Evolutionary conservation across 257 asterid genomes (phyloP), one percentile per base, ranked within the genome.

Genomic region (Echites panduratus): DNA sequence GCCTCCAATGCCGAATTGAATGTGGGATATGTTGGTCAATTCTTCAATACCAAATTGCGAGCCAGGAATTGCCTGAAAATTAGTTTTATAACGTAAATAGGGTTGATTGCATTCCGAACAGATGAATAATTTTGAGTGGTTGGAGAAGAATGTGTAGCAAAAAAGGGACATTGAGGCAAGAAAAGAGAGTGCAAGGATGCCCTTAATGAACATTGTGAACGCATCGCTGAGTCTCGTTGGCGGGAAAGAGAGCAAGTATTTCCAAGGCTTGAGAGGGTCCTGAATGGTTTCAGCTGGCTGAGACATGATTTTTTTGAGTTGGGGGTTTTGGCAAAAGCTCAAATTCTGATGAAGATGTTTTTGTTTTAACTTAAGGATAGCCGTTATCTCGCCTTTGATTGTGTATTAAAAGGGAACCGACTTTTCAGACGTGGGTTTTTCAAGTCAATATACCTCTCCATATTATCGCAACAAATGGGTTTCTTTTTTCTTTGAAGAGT

Each of bases 1-100:
- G 54, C 97, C 97, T 47, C 96, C 95, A 32, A 94, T 84, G 68
- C 97, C 99, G 71, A 94, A 94, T 0, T 86, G 77, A 29, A 94
- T 68, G 76, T 94, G 96, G 16, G 93, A 87, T 0, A 91, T 76
- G 74, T 82, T 66, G 22, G 62, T 20, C 0, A 32, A 78, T 4
- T 45, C 20, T 9, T 53, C 67, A 35, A 9, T 44, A 64, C 4
- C 8, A 45, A n/a, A n/a, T n/a, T 17, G 0, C 4, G 54, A 0
- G 57, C 22, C 22, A 5, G 16, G 14, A 26, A 13, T 19, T 16
- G 41, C 40, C n/a, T 32, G 58, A 22, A 68, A 29, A 48, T 11
- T 49, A 17, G 11, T 48, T 45, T 12, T 45, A 16, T 50, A 69
- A 13, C 26, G 26, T 9, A 47, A 2, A 53, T 27, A 5, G 1